phyloP scores from a whole-genome alignment of 257 asterid genomes.

The Cruciata laevipes region DNA sequence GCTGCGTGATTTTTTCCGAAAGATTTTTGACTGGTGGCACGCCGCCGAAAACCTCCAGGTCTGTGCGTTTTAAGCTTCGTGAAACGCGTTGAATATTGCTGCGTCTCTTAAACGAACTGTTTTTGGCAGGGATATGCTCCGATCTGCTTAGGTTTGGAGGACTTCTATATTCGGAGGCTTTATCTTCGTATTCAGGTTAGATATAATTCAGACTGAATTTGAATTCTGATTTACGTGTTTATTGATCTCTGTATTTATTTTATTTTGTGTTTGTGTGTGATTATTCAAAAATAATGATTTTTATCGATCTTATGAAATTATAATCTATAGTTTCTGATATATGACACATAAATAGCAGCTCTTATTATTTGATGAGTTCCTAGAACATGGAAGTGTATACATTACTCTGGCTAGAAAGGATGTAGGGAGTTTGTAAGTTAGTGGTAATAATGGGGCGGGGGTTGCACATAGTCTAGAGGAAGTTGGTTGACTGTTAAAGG shows the following conservation, averaged over 20 bases:
- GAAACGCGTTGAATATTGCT: neutral
- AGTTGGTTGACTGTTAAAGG: neutral
- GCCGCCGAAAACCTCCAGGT: constrained; percentile 74
- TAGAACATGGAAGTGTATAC: neutral
- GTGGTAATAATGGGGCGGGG: neutral
- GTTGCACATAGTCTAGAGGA: neutral
- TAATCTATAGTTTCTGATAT: no score
- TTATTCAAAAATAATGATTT: neutral
- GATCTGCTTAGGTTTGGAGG: constrained; percentile 98
- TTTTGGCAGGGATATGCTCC: constrained; percentile 88
- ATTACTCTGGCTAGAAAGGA: neutral
- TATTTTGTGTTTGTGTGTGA: neutral
- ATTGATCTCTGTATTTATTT: neutral
- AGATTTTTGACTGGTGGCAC: constrained; percentile 63
- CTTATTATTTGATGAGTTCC: neutral
- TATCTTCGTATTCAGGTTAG: constrained; percentile 90
- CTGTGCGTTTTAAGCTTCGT: neutral
- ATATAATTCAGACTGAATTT: neutral
- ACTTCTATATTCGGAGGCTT: constrained; percentile 84
- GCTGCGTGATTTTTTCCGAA: constrained; percentile 82
- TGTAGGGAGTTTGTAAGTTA: neutral
- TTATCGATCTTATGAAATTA: neutral
- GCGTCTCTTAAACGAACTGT: neutral
- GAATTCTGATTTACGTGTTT: neutral
- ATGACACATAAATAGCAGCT: neutral